Percentiles rank a stretch among this genome's conserved stretches.
Conservation (phyloP, 1,284 basidiomycete species). For the Fomitiporia mediterranea region DNA sequence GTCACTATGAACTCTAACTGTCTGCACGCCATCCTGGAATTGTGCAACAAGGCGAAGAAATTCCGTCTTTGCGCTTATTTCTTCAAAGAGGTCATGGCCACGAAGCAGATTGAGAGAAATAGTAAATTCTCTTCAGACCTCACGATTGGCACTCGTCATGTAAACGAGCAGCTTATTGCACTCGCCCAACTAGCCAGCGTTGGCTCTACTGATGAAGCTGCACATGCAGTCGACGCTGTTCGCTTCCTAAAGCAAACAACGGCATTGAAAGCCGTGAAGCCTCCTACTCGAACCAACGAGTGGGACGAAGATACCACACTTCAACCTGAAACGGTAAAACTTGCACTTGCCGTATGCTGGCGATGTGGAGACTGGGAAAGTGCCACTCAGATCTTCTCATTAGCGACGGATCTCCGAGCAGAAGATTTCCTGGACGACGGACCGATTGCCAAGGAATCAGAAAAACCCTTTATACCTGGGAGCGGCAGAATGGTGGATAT, state of each 20-base stretch:
- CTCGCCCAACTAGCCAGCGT: conserved; percentile 41
- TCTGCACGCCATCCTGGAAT: conserved; percentile 47
- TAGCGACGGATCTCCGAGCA: conserved; percentile 15
- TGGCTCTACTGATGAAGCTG: conserved; percentile 27
- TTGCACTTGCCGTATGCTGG: conserved; percentile 57
- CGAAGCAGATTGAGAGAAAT: conserved; percentile 30
- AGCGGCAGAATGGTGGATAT: conserved; percentile 33
- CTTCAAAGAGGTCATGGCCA: conserved; percentile 53
- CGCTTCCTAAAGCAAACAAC: conserved; percentile 53
- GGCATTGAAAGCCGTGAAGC: conserved; percentile 36
- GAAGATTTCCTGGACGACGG: conserved; percentile 13
- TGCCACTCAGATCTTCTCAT: conserved; percentile 36
- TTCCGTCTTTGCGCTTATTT: conserved; percentile 48
- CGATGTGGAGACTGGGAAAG: conserved; percentile 55
- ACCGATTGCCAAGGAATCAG: neutral
- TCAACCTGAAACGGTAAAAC: conserved; percentile 44
- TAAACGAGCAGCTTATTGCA: conserved; percentile 55
- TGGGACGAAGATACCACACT: conserved; percentile 40
- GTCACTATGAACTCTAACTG: conserved; percentile 42
- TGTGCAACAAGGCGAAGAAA: conserved; percentile 49
- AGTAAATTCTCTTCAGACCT: conserved; percentile 29
- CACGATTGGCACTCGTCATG: conserved; percentile 47
- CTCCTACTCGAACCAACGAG: conserved; percentile 35
- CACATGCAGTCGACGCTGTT: conserved; percentile 48
- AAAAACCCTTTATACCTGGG: conserved; percentile 16